Evolutionary conservation across 768 basidiomycete species (phyloP).

Genomic region (Clitopilus passeckerianus): DNA sequence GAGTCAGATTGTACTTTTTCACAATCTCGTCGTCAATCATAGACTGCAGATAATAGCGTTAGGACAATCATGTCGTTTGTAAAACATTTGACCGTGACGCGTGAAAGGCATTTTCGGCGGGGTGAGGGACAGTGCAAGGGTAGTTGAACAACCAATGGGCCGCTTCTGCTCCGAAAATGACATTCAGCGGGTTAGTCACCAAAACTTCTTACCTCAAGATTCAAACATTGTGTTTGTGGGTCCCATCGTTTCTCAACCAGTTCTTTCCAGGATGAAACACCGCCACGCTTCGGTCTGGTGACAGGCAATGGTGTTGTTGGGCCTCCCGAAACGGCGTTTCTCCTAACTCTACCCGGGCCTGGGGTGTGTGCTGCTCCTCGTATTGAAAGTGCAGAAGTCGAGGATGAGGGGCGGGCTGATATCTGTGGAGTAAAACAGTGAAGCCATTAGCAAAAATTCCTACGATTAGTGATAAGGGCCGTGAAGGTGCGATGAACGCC

Average conservation of each 20-base stretch:
- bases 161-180: constrained; percentile 14
- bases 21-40: constrained; percentile 77
- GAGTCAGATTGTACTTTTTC: constrained; percentile 61
- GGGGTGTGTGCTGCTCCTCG: constrained; percentile 53
- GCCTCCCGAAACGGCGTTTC: background rate
- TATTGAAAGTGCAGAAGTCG: constrained; percentile 49
- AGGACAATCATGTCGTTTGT: constrained; percentile 10
- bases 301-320: constrained; percentile 29
- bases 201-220: constrained; percentile 66
- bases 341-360: background rate
- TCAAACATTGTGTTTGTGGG: constrained; percentile 61
- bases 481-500: background rate
- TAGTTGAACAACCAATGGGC: constrained; percentile 1
- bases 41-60: constrained; percentile 39
- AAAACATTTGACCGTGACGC: constrained; percentile 13
- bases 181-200: constrained; percentile 14
- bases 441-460: constrained; percentile 10
- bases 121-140: background rate
- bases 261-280: constrained; percentile 69
- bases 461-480: constrained; percentile 15
- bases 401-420: constrained; percentile 30
- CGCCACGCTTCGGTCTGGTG: constrained; percentile 14
- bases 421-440: constrained; percentile 24
- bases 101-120: constrained; percentile 13
- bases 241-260: constrained; percentile 74